Base-by-base conservation (phyloP, 768 basidiomycete species). In the Exidia glandulosa region DNA sequence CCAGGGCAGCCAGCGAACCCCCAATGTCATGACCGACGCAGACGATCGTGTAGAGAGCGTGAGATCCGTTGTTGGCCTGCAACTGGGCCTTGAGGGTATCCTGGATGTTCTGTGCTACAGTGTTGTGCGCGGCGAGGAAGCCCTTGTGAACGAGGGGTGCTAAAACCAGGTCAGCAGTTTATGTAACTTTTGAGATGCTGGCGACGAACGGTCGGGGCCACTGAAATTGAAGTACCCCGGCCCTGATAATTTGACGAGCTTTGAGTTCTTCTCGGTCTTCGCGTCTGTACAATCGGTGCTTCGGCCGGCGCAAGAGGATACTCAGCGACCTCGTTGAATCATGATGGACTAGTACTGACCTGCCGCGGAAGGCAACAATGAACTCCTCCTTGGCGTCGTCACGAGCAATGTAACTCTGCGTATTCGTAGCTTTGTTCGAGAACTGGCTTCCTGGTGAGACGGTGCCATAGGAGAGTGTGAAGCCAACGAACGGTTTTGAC, bases 71-170 rank as follows among this genome's bases (percentile, higher is more conserved):
- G 23, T 45, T 45, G 2, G 61, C 60, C 12, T 65, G 62, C 1
- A 79, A 64, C 61, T 80, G 74, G 9, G 66, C 60, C 5, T 67
- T 63, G 3, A 82, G 60, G 27, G 76, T 67, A 12, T 69, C 60
- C 9, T 75, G 66, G 32, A 81, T 72, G 65, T 76, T 70, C 1
- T 72, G 14, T 13, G 74, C 74, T 56, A 82, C 70, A 2, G 79
- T 76, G 58, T 80, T 73, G 70, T 64, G 81, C 79, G 76, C 76
- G 25, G 74, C 27, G n/a, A 81, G 71, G 63, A 82, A 81, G 1
- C 81, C 81, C 29, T 68, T 70, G 67, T 82, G 81, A 1, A 81
- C 79, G n/a, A 71, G 68, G 3, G 71, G 68, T 31, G 76, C 19
- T 6, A 45, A 76, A 74, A n/a, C n/a, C n/a, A n/a, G n/a, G n/a